A percentile compares a stretch with the other conserved stretches of the same genome.
Evolutionary conservation across 2,329 filamentous ascomycete genomes (phyloP).

Genomic region (Ramichloridium luteum): DNA sequence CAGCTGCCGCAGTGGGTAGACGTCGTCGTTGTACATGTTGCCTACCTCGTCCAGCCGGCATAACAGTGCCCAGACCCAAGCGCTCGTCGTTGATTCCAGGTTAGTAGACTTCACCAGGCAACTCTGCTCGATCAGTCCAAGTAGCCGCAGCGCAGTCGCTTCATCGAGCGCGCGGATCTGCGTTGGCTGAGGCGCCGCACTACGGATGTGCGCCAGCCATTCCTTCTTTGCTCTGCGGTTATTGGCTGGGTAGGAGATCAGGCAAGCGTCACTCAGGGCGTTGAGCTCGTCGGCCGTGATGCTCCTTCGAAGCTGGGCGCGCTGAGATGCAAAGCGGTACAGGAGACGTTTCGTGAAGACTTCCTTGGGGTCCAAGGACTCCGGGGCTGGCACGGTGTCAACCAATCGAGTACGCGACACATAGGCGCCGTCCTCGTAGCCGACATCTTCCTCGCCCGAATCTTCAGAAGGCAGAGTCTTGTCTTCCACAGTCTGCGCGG

Average conservation of each 20-base stretch:
- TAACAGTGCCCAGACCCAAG: conserved; percentile 77
- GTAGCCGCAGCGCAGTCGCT: conserved; percentile 50
- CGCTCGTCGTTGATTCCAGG: conserved; percentile 54
- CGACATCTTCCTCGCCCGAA: conserved; percentile 13
- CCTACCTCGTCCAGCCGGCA: conserved; percentile 57
- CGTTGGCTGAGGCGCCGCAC: conserved; percentile 35
- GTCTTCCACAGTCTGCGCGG: neutral
- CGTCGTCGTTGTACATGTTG: conserved; percentile 61
- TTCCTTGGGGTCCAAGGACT: conserved; percentile 38
- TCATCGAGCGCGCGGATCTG: conserved; percentile 47
- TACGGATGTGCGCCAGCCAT: conserved; percentile 38
- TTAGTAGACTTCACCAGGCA: conserved; percentile 49
- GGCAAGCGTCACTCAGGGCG: conserved; percentile 42
- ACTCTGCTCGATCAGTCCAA: conserved; percentile 48
- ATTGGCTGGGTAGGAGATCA: conserved; percentile 41
- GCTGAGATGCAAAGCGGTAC: conserved; percentile 53
- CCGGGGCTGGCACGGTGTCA: conserved; percentile 17
- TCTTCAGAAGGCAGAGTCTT: too few species aligned
- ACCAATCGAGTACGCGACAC: conserved; percentile 44
- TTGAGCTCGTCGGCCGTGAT: conserved; percentile 43
- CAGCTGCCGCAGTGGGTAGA: conserved; percentile 65
- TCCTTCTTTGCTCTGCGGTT: conserved; percentile 41
- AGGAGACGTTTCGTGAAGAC: conserved; percentile 58
- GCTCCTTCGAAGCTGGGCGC: conserved; percentile 44
- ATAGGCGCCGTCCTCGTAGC: conserved; percentile 60